Percentiles rank a stretch among this genome's conserved stretches.
Evolutionary conservation across 2,329 filamentous ascomycete genomes (phyloP).

Genomic region (Talaromyces sp.): DNA sequence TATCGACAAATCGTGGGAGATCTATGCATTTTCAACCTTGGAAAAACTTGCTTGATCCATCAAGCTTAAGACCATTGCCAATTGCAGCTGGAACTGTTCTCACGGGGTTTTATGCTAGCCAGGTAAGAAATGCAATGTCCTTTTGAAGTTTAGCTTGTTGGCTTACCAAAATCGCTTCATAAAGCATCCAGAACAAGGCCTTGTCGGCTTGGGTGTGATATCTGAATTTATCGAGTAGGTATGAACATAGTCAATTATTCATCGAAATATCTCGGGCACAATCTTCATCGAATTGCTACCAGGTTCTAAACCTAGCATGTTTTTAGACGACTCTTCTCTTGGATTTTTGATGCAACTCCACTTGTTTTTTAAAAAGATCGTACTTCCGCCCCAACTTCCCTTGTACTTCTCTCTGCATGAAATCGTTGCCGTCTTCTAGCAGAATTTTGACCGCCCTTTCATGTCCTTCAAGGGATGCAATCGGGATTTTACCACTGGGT

Average conservation of each 20-base stretch:
- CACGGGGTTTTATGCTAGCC: constrained; percentile 5
- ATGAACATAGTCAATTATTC: not conserved
- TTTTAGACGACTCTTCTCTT: no score
- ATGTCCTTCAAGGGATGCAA: no score
- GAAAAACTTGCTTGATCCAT: not conserved
- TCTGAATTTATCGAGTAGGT: not conserved
- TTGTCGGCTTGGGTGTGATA: constrained; percentile 3
- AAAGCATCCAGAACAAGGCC: not conserved
- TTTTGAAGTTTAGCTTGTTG: not conserved
- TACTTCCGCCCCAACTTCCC: no score
- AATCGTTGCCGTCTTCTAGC: no score
- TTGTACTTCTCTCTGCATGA: no score
- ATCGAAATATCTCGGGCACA: no score
- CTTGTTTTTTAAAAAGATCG: no score
- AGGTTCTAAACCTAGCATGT: no score
- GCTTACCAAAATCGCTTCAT: not conserved
- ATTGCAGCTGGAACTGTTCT: constrained; percentile 3
- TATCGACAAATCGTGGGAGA: constrained; percentile 5
- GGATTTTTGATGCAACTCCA: no score
- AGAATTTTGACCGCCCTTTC: no score
- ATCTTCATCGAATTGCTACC: no score
- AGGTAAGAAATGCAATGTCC: not conserved
- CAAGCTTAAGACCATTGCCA: not conserved
- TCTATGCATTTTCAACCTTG: not conserved
- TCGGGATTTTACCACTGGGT: no score